Evolutionary conservation across 2,329 filamentous ascomycete species (phyloP).

Genomic region (Trichothecium roseum): DNA sequence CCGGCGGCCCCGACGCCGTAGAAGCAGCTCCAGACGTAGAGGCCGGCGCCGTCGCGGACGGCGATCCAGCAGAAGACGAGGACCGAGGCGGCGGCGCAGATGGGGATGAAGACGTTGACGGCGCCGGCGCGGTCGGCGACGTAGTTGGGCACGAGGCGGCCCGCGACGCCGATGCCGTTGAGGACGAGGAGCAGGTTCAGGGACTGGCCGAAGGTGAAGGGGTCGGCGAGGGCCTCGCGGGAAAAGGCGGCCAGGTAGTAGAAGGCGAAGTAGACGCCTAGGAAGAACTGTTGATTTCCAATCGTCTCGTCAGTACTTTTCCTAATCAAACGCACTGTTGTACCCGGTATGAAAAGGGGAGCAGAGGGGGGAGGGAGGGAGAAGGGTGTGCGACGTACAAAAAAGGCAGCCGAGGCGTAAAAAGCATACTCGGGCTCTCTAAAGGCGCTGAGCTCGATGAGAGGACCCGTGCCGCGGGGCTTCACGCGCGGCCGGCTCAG

Average conservation of each 20-base stretch:
- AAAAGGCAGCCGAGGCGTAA: conserved; percentile 23
- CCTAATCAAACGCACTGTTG: neutral
- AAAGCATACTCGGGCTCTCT: conserved; percentile 32
- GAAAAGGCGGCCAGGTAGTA: conserved; percentile 33
- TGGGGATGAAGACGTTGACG: conserved; percentile 47
- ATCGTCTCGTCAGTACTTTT: no score
- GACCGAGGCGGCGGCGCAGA: conserved; percentile 23
- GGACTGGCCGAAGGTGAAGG: conserved; percentile 31
- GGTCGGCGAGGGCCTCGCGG: conserved; percentile 25
- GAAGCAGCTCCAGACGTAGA: conserved; percentile 49
- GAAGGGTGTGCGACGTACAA: conserved; percentile 8
- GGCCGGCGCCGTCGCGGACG: conserved; percentile 31
- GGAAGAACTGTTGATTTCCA: conserved; percentile 13
- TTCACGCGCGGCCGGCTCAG: conserved; percentile 30
- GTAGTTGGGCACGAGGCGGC: conserved; percentile 46
- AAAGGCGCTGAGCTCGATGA: conserved; percentile 36
- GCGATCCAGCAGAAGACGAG: conserved; percentile 46
- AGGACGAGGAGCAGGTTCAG: conserved; percentile 51
- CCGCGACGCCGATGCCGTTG: conserved; percentile 49
- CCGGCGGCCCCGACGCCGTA: conserved; percentile 51
- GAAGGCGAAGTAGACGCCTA: conserved; percentile 13
- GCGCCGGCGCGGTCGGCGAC: conserved; percentile 46
- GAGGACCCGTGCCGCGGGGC: conserved; percentile 25
- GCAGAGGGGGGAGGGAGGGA: neutral
- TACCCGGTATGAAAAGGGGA: neutral